Evolutionary conservation across 495 filamentous ascomycete species (phyloP).

Genomic region (Penicillium odoratum): DNA sequence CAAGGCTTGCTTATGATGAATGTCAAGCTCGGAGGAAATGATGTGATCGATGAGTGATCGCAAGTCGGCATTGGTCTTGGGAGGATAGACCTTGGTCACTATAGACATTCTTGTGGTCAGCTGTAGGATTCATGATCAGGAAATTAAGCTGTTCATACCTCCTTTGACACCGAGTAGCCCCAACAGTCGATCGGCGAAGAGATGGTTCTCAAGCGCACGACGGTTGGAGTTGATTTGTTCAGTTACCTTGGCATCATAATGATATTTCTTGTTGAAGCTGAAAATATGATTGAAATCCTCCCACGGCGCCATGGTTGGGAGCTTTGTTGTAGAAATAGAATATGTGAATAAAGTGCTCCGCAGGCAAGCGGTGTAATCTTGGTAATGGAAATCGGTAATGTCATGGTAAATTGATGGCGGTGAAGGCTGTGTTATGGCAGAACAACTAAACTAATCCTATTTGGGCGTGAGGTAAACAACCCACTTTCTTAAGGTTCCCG

Average conservation of each 20-base stretch:
- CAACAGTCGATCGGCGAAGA: conserved; percentile 75
- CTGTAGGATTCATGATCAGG: neutral
- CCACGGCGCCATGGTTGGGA: conserved; percentile 40
- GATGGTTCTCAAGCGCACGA: conserved; percentile 59
- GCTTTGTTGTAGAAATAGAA: neutral
- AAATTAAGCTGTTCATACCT: conserved; percentile 43
- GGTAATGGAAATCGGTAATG: conserved; percentile 4
- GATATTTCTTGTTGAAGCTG: conserved; percentile 58
- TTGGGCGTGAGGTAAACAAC: conserved; percentile 49
- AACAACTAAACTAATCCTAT: conserved; percentile 37
- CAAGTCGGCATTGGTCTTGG: conserved; percentile 61
- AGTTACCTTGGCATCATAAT: conserved; percentile 57
- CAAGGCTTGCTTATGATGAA: conserved; percentile 74
- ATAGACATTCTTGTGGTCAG: conserved; percentile 7
- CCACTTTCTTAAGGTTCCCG: conserved; percentile 32
- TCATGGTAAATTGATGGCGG: conserved; percentile 19
- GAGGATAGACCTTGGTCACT: conserved; percentile 68
- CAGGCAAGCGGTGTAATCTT: conserved; percentile 13
- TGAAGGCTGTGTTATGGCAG: conserved; percentile 40
- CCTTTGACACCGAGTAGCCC: conserved; percentile 66
- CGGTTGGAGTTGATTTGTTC: conserved; percentile 62
- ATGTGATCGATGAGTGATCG: conserved; percentile 65
- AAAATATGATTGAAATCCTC: conserved; percentile 65
- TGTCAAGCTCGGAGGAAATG: conserved; percentile 54
- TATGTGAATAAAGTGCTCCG: neutral